A percentile compares a stretch with the other conserved stretches of the same genome.
Conservation (phyloP, 192 early-diverging fungal species). For the Chytriomyces sp. region DNA sequence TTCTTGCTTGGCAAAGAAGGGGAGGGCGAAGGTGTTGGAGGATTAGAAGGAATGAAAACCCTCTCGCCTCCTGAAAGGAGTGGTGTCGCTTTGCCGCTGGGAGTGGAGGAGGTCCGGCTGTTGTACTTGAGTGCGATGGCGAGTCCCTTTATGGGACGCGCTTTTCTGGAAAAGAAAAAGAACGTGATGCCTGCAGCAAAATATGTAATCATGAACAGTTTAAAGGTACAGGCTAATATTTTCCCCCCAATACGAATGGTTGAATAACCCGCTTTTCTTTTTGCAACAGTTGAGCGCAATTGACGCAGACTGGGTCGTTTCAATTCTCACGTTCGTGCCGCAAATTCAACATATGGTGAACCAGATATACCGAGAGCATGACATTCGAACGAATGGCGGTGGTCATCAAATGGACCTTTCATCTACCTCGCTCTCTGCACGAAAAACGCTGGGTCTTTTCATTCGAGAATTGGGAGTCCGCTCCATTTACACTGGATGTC, state of each 20-base stretch:
- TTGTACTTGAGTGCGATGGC: slow-evolving; percentile 36
- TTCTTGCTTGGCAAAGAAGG: neutral
- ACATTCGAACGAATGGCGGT: neutral
- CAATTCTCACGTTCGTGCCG: slow-evolving; percentile 11
- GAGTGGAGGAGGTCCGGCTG: slow-evolving; percentile 28
- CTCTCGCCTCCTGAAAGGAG: neutral
- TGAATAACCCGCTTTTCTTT: neutral
- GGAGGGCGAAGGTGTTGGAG: neutral
- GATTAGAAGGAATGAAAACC: neutral
- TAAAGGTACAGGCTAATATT: slow-evolving; percentile 33
- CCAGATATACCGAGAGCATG: slow-evolving; percentile 9
- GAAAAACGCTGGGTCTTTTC: slow-evolving; percentile 37
- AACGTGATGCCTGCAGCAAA: slow-evolving; percentile 31
- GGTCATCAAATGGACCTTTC: slow-evolving; percentile 16
- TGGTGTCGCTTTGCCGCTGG: neutral
- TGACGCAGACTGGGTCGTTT: slow-evolving; percentile 15
- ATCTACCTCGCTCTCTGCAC: slow-evolving; percentile 3
- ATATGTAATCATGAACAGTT: slow-evolving; percentile 39
- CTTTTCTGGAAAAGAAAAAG: slow-evolving; percentile 44
- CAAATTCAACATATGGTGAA: slow-evolving; percentile 19
- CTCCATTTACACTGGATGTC: slow-evolving; percentile 13
- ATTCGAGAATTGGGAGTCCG: slow-evolving; percentile 42
- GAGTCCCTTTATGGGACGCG: slow-evolving; percentile 19
- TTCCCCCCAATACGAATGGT: neutral
- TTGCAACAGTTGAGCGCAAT: slow-evolving; percentile 15